phyloP scores from a whole-genome alignment of 768 basidiomycete species.

The Mycena floridula region DNA sequence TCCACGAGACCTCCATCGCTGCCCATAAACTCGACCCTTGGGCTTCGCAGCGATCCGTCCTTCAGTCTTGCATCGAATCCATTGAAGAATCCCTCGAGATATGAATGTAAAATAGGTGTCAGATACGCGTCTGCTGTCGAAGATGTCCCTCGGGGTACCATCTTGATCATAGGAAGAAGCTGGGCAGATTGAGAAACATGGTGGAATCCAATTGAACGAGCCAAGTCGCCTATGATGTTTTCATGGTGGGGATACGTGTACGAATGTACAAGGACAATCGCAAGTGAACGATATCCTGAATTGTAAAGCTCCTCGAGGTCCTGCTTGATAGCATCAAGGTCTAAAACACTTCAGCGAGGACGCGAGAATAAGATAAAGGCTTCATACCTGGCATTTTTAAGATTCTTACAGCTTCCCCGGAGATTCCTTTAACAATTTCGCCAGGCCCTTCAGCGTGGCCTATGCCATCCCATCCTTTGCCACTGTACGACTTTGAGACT shows the following conservation, averaged over 20 bases:
- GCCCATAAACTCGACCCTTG: constrained; percentile 92
- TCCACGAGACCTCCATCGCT: constrained; percentile 86
- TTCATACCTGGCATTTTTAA: constrained; percentile 64
- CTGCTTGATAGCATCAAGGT: constrained; percentile 41
- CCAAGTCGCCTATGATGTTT: constrained; percentile 60
- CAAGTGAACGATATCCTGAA: constrained; percentile 82
- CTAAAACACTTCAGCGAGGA: too few relatives aligned
- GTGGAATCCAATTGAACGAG: constrained; percentile 76
- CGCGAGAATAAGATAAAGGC: constrained; percentile 1
- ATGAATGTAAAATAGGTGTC: constrained; percentile 78
- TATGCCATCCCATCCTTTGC: constrained; percentile 68
- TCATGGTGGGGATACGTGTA: constrained; percentile 92
- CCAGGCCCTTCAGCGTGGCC: constrained; percentile 75
- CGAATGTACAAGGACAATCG: constrained; percentile 87
- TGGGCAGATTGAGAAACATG: constrained; percentile 87
- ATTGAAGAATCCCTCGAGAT: constrained; percentile 86
- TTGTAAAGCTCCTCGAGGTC: constrained; percentile 71
- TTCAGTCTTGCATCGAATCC: constrained; percentile 77
- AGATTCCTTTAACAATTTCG: constrained; percentile 73
- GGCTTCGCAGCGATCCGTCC: constrained; percentile 50
- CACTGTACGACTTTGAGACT: constrained; percentile 62
- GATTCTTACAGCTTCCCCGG: constrained; percentile 86
- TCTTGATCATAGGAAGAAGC: constrained; percentile 92
- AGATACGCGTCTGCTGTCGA: constrained; percentile 95
- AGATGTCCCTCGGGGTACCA: constrained; percentile 88